phyloP scores from a whole-genome alignment of 331 rosid genomes.

The Quercus phellos region DNA sequence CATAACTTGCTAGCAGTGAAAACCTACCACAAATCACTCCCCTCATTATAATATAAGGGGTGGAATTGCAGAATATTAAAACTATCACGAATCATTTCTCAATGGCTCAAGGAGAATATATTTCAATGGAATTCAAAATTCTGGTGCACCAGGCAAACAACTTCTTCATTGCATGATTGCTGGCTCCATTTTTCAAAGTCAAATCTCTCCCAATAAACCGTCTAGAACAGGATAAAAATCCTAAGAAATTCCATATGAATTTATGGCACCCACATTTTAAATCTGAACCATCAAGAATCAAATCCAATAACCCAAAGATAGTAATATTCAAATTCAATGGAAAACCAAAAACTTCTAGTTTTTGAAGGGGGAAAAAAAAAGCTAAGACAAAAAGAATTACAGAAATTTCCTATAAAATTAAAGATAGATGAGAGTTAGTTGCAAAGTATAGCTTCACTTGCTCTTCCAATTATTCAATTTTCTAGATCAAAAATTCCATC shows the following conservation, averaged over 20 bases:
- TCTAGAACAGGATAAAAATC: not conserved
- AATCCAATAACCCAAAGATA: not conserved
- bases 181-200: too few relatives aligned
- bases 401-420: not conserved
- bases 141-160: too few relatives aligned
- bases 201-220: too few relatives aligned
- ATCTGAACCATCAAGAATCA: not conserved
- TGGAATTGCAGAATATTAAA: not conserved
- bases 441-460: not conserved
- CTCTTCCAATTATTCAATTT: not conserved
- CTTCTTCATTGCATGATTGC: too few relatives aligned
- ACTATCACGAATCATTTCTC: not conserved
- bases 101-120: not conserved
- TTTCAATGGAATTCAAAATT: too few relatives aligned
- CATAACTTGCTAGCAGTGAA: too few relatives aligned
- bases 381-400: not conserved
- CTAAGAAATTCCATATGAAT: not conserved
- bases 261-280: not conserved
- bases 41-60: too few relatives aligned
- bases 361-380: not conserved
- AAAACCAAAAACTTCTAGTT: not conserved
- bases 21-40: too few relatives aligned
- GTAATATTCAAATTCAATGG: not conserved
- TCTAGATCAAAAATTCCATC: not conserved
- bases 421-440: not conserved